Percentiles rank a stretch among this genome's conserved stretches.
Evolutionary conservation across 345 rosid genomes (phyloP).

Genomic region (Lenwebbia sp.): DNA sequence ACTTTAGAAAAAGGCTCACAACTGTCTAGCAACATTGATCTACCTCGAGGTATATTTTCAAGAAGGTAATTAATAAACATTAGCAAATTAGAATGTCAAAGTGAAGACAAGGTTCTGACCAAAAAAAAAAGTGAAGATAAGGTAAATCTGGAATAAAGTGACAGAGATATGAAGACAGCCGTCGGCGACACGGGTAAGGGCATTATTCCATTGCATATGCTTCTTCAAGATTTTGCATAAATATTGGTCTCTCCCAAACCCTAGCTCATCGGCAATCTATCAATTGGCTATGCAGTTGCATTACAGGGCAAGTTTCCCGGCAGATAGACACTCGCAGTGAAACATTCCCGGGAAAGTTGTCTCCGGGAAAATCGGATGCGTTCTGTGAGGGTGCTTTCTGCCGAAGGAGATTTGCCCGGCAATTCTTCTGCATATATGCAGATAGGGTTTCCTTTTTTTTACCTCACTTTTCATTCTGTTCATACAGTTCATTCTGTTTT

Average conservation of each 20-base stretch:
- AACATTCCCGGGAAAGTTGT: slow-evolving; percentile 3
- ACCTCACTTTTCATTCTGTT: neutral
- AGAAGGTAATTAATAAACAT: neutral
- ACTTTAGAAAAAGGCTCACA: neutral
- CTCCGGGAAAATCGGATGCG: neutral
- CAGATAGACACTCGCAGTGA: neutral
- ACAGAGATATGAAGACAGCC: neutral
- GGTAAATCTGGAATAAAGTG: slow-evolving; percentile 1
- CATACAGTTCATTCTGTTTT: neutral
- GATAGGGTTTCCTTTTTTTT: neutral
- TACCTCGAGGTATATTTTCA: neutral
- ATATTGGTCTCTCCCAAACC: neutral
- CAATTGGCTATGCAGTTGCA: slow-evolving; percentile 1
- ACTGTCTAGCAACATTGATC: neutral
- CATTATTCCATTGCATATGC: slow-evolving; percentile 4
- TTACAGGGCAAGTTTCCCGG: neutral
- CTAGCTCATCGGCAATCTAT: neutral
- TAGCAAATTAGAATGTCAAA: neutral
- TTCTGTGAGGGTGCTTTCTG: slow-evolving; percentile 8
- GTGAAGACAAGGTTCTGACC: neutral
- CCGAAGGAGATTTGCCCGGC: slow-evolving; percentile 30
- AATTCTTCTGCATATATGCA: neutral
- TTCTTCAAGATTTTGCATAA: neutral
- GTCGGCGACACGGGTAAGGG: neutral
- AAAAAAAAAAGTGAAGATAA: neutral